Evolutionary conservation across 768 basidiomycete genomes (phyloP).

Genomic region (Amanita molliuscula): DNA sequence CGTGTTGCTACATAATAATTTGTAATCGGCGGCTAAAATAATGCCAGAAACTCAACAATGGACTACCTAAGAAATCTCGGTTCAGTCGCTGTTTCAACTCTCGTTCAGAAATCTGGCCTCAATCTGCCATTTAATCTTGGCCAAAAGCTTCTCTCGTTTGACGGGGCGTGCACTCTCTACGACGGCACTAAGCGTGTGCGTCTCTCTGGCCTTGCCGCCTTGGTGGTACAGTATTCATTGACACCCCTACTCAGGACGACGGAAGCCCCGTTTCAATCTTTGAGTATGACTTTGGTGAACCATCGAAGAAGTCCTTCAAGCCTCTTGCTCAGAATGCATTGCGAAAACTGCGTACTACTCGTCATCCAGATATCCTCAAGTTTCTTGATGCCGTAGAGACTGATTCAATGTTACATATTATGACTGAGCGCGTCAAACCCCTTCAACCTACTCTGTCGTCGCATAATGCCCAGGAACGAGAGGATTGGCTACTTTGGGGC

Average conservation of each 20-base stretch:
- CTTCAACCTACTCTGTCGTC: conserved; percentile 51
- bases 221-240: conserved; percentile 1
- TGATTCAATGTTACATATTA: conserved; percentile 78
- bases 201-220: background rate
- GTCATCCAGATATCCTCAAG: conserved; percentile 94
- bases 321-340: conserved; percentile 84
- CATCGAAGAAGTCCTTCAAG: conserved; percentile 45
- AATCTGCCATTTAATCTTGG: conserved; percentile 85
- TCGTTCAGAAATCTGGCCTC: conserved; percentile 91
- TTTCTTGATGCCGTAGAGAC: conserved; percentile 92
- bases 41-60: conserved; percentile 31
- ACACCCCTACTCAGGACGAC: conserved; percentile 60
- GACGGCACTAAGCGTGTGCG: conserved; percentile 82
- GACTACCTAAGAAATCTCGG: conserved; percentile 77
- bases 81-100: conserved; percentile 76
- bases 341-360: conserved; percentile 79
- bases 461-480: conserved; percentile 52
- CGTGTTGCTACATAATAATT: background rate
- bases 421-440: conserved; percentile 89
- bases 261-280: conserved; percentile 80
- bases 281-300: conserved; percentile 73
- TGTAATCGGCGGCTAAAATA: background rate
- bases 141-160: conserved; percentile 53
- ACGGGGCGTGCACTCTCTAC: conserved; percentile 75
- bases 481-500: conserved; percentile 93